Conservation (phyloP, 1,139 yeast genomes). For the Zygotorulaspora mrakii region DNA sequence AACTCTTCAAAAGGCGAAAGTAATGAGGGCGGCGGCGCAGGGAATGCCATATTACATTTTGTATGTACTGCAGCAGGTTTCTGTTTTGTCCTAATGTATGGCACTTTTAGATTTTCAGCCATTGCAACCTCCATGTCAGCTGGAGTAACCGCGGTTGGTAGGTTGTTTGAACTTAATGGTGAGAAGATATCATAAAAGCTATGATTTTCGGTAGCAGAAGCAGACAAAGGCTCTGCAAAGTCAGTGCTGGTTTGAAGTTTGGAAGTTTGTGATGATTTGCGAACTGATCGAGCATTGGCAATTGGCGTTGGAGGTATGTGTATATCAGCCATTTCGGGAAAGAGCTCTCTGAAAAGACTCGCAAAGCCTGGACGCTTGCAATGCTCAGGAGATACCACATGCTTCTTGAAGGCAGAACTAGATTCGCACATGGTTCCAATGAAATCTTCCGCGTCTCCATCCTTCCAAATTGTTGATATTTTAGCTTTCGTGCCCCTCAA, state of each 20-base stretch:
- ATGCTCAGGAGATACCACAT: not conserved
- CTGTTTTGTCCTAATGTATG: not conserved
- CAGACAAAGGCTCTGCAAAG: not conserved
- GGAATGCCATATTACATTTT: slow-evolving; percentile 3
- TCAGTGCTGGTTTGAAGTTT: too few relatives aligned
- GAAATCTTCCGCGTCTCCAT: slow-evolving; percentile 13
- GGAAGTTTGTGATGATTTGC: too few relatives aligned
- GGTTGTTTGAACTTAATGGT: slow-evolving; percentile 11
- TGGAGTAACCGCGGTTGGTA: slow-evolving; percentile 15
- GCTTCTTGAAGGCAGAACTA: not conserved
- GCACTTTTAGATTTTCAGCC: not conserved
- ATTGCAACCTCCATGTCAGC: slow-evolving; percentile 4
- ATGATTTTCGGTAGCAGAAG: slow-evolving; percentile 1
- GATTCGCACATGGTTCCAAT: slow-evolving; percentile 12
- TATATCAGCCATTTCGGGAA: not conserved
- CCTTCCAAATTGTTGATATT: slow-evolving; percentile 20
- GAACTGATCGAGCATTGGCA: not conserved
- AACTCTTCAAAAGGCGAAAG: slow-evolving; percentile 10
- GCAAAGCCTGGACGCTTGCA: slow-evolving; percentile 12
- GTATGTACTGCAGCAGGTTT: not conserved
- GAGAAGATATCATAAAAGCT: slow-evolving; percentile 13
- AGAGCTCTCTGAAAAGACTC: slow-evolving; percentile 10
- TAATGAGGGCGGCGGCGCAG: slow-evolving; percentile 14
- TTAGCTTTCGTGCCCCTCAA: slow-evolving; percentile 13
- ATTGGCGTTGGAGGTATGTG: not conserved